Percentiles rank a stretch among this genome's conserved stretches.
Conservation (phyloP, 2,329 filamentous ascomycete species). For the Metarhizium album region DNA sequence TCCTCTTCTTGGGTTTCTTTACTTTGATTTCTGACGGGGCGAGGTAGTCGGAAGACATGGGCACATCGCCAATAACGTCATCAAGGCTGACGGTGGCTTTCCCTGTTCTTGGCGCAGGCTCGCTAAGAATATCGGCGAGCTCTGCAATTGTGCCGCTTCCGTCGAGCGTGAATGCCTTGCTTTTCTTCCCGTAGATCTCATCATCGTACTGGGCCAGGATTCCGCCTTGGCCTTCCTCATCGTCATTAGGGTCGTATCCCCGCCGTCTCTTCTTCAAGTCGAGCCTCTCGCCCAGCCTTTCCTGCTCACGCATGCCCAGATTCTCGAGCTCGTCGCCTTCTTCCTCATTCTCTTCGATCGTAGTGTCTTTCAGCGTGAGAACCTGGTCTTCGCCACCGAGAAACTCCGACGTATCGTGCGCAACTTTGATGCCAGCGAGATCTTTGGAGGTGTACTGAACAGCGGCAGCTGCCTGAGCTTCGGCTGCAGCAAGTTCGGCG, state of each 20-base stretch:
- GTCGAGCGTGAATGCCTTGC: slow-evolving; percentile 79
- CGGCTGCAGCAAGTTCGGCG: slow-evolving; percentile 68
- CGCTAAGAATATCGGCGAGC: slow-evolving; percentile 42
- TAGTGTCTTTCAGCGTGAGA: slow-evolving; percentile 86
- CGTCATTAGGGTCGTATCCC: slow-evolving; percentile 74
- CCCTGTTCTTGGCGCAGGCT: slow-evolving; percentile 42
- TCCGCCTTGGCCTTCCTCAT: slow-evolving; percentile 52
- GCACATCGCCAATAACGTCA: slow-evolving; percentile 46
- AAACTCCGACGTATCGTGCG: slow-evolving; percentile 74
- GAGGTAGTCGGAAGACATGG: slow-evolving; percentile 68
- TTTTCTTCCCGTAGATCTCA: slow-evolving; percentile 83
- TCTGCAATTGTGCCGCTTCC: slow-evolving; percentile 60
- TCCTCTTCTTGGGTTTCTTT: slow-evolving; percentile 93
- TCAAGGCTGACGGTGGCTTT: slow-evolving; percentile 73
- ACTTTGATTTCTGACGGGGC: slow-evolving; percentile 81
- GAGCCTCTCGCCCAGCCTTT: slow-evolving; percentile 63
- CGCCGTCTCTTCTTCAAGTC: slow-evolving; percentile 84
- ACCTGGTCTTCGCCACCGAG: slow-evolving; percentile 79
- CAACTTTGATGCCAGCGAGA: slow-evolving; percentile 82
- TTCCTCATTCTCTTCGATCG: slow-evolving; percentile 72
- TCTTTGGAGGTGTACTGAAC: slow-evolving; percentile 73
- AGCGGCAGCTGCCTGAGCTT: slow-evolving; percentile 52
- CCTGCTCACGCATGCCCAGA: slow-evolving; percentile 57
- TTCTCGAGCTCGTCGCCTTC: slow-evolving; percentile 88
- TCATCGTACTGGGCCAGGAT: slow-evolving; percentile 92